A percentile compares a stretch with the other conserved stretches of the same genome.
Conservation (phyloP, 2,329 filamentous ascomycete species). For the Colletotrichum orchidophilum region DNA sequence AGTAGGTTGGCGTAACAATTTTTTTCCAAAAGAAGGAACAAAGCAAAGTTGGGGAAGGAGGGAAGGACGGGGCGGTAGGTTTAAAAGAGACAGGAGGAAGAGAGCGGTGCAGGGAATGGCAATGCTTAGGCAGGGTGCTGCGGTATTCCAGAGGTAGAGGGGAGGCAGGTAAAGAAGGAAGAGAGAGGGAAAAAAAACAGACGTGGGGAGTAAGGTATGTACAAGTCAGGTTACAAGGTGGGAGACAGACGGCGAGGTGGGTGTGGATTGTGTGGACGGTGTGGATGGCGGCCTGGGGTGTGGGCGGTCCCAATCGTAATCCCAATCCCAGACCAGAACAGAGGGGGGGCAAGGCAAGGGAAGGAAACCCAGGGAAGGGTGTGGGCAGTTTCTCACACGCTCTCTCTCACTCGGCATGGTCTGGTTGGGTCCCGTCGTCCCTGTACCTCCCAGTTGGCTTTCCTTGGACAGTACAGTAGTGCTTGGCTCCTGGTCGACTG, state of each 20-base stretch:
- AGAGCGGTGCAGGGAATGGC: no score
- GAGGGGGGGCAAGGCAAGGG: constrained; percentile 9
- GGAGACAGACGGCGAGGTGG: constrained; percentile 14
- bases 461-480: not conserved
- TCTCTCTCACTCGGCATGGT: not conserved
- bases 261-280: constrained; percentile 26
- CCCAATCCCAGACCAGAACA: not conserved
- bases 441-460: not conserved
- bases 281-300: constrained; percentile 24
- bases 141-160: not conserved
- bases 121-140: not conserved
- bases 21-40: constrained; percentile 32
- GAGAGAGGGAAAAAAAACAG: constrained; percentile 15
- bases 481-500: not conserved
- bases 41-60: constrained; percentile 11
- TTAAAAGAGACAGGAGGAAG: constrained; percentile 30
- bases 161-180: constrained; percentile 12
- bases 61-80: constrained; percentile 32
- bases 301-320: not conserved
- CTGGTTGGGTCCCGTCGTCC: not conserved
- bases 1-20: constrained; percentile 30
- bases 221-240: not conserved
- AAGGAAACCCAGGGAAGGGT: not conserved
- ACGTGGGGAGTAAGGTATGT: not conserved
- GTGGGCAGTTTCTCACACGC: constrained; percentile 2